phyloP scores from a whole-genome alignment of 306 rosid genomes.

The Senna siamea region DNA sequence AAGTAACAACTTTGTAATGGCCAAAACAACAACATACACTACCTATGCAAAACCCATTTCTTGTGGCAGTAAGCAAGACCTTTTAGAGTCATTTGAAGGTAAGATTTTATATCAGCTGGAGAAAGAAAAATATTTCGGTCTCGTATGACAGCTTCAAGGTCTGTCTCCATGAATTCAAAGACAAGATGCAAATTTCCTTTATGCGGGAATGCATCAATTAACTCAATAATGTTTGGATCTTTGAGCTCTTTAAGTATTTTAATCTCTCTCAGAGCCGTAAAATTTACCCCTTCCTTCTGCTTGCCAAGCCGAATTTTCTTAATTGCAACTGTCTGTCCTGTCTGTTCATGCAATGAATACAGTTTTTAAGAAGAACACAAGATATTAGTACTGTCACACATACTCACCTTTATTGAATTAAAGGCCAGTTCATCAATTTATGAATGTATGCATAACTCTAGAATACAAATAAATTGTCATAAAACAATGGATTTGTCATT shows the following conservation, averaged over 20 bases:
- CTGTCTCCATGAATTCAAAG: conserved; percentile 96
- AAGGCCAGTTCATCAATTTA: conserved; percentile 22
- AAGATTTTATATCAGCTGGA: conserved; percentile 84
- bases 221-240: conserved; percentile 82
- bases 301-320: conserved; percentile 95
- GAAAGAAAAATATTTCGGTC: conserved; percentile 88
- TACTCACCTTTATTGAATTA: conserved; percentile 18
- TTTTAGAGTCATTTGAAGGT: conserved; percentile 86
- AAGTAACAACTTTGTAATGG: conserved; percentile 4
- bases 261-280: conserved; percentile 86
- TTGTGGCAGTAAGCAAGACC: conserved; percentile 92
- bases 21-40: conserved; percentile 15
- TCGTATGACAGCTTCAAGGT: conserved; percentile 93
- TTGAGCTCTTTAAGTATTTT: conserved; percentile 88
- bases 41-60: conserved; percentile 99
- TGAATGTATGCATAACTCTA: conserved; percentile 13
- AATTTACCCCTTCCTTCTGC: conserved; percentile 93
- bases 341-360: conserved; percentile 59
- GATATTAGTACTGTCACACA: not conserved
- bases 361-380: not conserved
- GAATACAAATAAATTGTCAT: conserved; percentile 25
- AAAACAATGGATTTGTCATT: not conserved
- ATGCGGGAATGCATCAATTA: conserved; percentile 86
- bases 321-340: conserved; percentile 88
- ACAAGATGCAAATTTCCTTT: conserved; percentile 96